Evolutionary conservation across 805 yeast species (phyloP), one percentile per base, ranked within the genome.

Genomic region (Wickerhamiella nectarea): DNA sequence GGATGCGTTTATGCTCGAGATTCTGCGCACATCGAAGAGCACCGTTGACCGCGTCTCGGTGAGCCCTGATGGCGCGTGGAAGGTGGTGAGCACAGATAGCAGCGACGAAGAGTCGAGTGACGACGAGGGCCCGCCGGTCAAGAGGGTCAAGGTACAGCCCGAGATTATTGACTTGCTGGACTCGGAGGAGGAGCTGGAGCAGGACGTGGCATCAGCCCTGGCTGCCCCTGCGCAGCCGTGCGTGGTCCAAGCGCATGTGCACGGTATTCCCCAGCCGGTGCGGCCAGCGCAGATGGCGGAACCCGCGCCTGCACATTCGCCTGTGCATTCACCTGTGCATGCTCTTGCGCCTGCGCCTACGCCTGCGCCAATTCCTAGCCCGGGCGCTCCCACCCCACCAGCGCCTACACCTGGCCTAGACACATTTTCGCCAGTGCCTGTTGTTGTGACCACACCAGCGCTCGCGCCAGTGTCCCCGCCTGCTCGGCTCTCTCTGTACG

Each of bases 31-130:
- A 2, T 75, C 86, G 0, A 56, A 61, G 2, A 72, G 67, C 2
- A 75, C 74, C 10, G 74, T 71, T 2, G 89, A 81, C 33, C 70
- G 71, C 18, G 80, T 89, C 12, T 76, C 73, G 42, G 65, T 91
- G 14, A 69, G 73, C 11, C 65, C 73, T 1, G 82, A 83, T 54
- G 97, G 96, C 0, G 52, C 71, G 0, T 89, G 96, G 95, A 61
- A 56, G 2, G 68, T 50, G 10, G n/a, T 17, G 36, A 25, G 65
- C 1, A 53, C 52, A 3, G 37, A 26, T 17, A 18, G 38, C 51
- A 11, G 44, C 39, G 36, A 41, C 20, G 45, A 47, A 1, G 46
- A 38, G 2, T 22, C 38, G 3, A 49, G 48, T 34, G 51, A 47
- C 41, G 54, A 31, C 55, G 29, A 24, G 10, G 24, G 24, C 8